Percentiles rank a stretch among this genome's conserved stretches.
These are phyloP conservation scores for Clavaria fumosa DNA, from an alignment of 768 basidiomycete genomes.

Conservation along the genomic window DNA sequence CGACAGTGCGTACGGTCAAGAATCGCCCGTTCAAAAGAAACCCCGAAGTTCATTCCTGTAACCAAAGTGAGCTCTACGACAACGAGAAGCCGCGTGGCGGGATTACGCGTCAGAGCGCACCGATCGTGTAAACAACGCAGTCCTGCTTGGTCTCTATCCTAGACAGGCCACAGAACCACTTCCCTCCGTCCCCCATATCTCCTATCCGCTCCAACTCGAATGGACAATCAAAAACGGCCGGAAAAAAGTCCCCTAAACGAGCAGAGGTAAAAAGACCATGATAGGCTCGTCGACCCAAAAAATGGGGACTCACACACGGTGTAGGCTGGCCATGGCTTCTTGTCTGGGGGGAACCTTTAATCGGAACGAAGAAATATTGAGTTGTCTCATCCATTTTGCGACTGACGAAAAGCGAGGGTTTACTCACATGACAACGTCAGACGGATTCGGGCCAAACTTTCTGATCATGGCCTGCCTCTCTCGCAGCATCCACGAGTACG, in stretches of 20 bases:
- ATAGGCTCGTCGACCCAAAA: not conserved
- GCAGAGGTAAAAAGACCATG: not conserved
- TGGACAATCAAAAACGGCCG: constrained; percentile 36
- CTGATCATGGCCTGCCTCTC: constrained; percentile 33
- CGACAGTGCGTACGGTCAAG: constrained; percentile 35
- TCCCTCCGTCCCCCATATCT: constrained; percentile 50
- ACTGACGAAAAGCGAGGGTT: too few species aligned
- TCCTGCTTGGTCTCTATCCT: constrained; percentile 35
- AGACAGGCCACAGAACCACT: constrained; percentile 54
- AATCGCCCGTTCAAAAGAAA: constrained; percentile 47
- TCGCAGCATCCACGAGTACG: constrained; percentile 29
- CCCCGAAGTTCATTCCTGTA: constrained; percentile 47
- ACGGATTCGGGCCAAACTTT: constrained; percentile 36
- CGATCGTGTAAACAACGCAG: constrained; percentile 49
- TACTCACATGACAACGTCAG: constrained; percentile 33
- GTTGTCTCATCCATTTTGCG: too few species aligned
- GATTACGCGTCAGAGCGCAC: too few species aligned
- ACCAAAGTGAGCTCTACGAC: too few species aligned
- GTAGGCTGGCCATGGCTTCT: constrained; percentile 39
- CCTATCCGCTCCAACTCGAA: constrained; percentile 34
- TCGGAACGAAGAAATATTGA: too few species aligned
- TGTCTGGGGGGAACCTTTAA: constrained; percentile 39
- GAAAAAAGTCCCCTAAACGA: constrained; percentile 37
- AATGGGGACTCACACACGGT: constrained; percentile 32
- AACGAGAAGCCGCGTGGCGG: too few species aligned